Base-by-base conservation (phyloP, 257 asterid genomes). In the Mitragyna speciosa region DNA sequence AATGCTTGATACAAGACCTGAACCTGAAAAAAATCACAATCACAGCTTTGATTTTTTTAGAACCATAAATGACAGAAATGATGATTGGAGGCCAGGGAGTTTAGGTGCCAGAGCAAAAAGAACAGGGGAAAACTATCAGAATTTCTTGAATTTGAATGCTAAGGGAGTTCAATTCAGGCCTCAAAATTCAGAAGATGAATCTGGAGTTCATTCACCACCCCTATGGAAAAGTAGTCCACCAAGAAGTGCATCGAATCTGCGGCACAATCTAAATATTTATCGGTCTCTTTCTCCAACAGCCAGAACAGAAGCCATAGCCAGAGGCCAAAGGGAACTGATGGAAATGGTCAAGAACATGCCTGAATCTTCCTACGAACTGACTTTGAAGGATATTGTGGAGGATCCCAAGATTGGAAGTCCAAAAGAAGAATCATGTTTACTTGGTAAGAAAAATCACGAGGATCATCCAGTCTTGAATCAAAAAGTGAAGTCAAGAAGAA, bases 331-430 rank as follows among this genome's bases (percentile, higher is more conserved):
- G 88, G 98, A 94, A 68, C 97, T 92, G 7, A 94, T 94, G 98
- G 98, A 94, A 31, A 92, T 94, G 97, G 97, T 92, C 59, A 90
- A 83, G 59, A 85, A 85, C 80, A 92, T 93, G 97, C 96, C 97
- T 6, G 97, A 92, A 68, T 81, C 95, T 2, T 86, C 87, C 72
- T 94, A 91, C 66, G 97, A 92, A 49, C 91, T 94, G 1, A 83
- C 98, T 20, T 73, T 94, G 47, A 94, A 87, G 43, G 98, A 94
- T 83, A 84, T 94, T 0, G 98, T 94, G 5, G 98, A 91, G 83
- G 85, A 87, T 64, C 73, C 86, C 1, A 61, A 70, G 63, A 52
- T 78, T 1, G 87, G 82, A 47, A 80, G 74, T 17, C 67, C 84
- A 8, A 59, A 70, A 54, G 81, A 76, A 83, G 84, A 79, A 11